Evolutionary conservation across 1,284 basidiomycete species (phyloP), one percentile per base, ranked within the genome.

Genomic region (Xanthoconium separans): DNA sequence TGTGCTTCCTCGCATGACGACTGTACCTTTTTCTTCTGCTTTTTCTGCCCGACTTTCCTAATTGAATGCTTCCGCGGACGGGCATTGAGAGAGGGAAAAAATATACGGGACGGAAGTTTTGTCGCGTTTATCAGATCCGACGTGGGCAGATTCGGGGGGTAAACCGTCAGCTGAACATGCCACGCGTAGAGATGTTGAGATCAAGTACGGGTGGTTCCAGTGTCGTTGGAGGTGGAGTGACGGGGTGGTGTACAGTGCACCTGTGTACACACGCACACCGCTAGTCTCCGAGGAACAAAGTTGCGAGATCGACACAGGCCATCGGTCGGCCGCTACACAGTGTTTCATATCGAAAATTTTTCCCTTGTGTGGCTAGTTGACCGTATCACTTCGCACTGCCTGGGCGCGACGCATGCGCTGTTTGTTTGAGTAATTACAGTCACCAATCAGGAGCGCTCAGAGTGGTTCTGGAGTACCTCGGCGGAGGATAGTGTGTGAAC

Each of bases 61-160:
- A 56, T 53, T 20, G 27, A 37, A 47, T 47, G 42, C 47, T 47
- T 46, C 62, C 62, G 57, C 50, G 54, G 57, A 53, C 31, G 42
- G 40, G 33, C 15, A 18, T 18, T 51, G 37, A 33, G 44, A 29
- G 20, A 47, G 37, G 31, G 8, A 9, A 29, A 48, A 44, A 40
- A 10, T 29, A 37, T 11, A 36, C 18, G 18, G 16, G 16, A 39
- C 46, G 54, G 42, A 20, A 12, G 29, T 34, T 49, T 51, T 53
- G 50, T 6, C 20, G 37, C 24, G 4, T 55, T 47, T 42, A 39
- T 45, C 34, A 61, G 64, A 63, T 63, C 61, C 59, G 59, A 59
- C 43, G 18, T 40, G 24, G 31, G 29, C 24, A 54, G 52, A 63
- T 63, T 53, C 22, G 22, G 33, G 36, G 11, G 7, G 9, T 16